Base-by-base conservation (phyloP, 1,284 basidiomycete species). In the Meripilus lineatus region DNA sequence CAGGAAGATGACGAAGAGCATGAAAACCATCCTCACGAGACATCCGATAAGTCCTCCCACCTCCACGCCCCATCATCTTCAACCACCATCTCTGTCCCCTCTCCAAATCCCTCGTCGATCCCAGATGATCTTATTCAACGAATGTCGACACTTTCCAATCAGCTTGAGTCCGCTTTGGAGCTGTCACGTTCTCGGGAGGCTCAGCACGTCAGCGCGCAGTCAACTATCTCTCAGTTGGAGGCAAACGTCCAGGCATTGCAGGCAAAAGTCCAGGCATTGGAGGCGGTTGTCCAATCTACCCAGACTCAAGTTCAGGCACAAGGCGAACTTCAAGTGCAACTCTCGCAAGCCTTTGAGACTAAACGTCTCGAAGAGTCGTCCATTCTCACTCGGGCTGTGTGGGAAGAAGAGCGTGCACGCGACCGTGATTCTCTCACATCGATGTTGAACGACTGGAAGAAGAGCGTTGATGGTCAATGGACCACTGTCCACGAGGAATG, bases 191-290 rank as follows among this genome's bases (percentile, higher is more conserved):
- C 75, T 0, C 70, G 96, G 5, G 87, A 92, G 58, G 74, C 73
- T 0, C 89, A 95, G 60, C 92, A 96, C 52, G 65, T 75, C 1
- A 75, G 79, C 20, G 89, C 93, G 1, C 87, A 90, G 56, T 71
- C 74, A 24, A 90, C 88, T 0, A 93, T 97, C 54, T 75, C 74
- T 17, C 67, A 71, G 0, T 70, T 98, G 17, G 89, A 95, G 57
- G 70, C 74, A 23, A 86, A 86, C 55, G 80, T 89, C 4, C 61
- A 62, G 6, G 55, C 69, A 1, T 61, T 89, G 18, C 84, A 89
- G 58, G 71, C 67, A 15, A 61, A 78, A 20, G 71, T 85, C 0
- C 70, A 72, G 35, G 57, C 61, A 15, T 73, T 71, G 2, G 71
- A 73, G 38, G 49, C 54, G 1, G 66, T 69, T 33, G 65, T 69